Evolutionary conservation across 805 yeast genomes (phyloP), one percentile per base, ranked within the genome.

Genomic region (Wickerhamomyces chambardii): DNA sequence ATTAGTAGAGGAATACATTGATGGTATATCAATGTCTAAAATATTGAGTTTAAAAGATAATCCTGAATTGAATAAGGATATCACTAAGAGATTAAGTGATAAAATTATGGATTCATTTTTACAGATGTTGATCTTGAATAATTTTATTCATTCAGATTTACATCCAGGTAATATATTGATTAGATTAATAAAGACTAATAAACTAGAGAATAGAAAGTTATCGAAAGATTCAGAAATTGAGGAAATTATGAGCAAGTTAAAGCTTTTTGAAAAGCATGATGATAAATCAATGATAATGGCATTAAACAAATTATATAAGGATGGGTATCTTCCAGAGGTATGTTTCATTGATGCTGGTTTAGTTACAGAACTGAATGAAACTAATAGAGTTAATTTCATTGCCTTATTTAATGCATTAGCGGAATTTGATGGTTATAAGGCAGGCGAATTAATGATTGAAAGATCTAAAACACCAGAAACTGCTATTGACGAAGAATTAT

Each of bases 91-190:
- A 48, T 65, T 80, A 21, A 78, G 87, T 50, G 87, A 84, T 49
- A 81, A 82, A 42, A 84, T 95, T 8, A 73, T 92, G 17, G 95
- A 92, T 54, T 84, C 97, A 4, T 92, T 92, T 48, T 64, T 92
- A 43, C 83, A 87, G 48, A 92, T 92, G 99, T 66, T 92, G 42
- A 81, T 92, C 34, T 59, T 90, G 36, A 95, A 92, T 60, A 89
- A 92, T 55, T 92, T 92, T 56, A 85, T 89, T 30, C 99, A 92
- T 56, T 90, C 97, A 0, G 99, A 92, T 60, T 65, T 92, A 39
- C 99, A 92, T 47, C 97, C 98, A 0, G 99, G 99, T 4, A 92
- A 92, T 55, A 84, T 92, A 51, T 74, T 87, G 66, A 73, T 85
- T 8, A 61, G 85, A 32, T 78, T 84, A 47, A 68, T 78, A 45